Evolutionary conservation across 2,329 filamentous ascomycete genomes (phyloP).

Genomic region (Hypoxylon sp.): DNA sequence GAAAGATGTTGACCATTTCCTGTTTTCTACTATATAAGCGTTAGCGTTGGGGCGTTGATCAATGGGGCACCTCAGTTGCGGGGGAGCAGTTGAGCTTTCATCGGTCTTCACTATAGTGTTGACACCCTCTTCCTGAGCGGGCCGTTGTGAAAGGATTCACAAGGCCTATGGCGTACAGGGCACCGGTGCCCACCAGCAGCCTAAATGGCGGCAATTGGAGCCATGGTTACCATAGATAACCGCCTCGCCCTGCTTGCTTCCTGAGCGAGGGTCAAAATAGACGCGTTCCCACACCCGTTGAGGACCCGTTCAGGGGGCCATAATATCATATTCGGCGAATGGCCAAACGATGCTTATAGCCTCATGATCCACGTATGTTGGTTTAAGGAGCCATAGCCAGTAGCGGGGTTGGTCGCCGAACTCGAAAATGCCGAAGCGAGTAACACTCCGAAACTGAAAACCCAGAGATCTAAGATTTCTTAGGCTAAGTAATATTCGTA

Average conservation of each 20-base stretch:
- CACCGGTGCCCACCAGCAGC: slow-evolving; percentile 14
- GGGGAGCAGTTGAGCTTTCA: slow-evolving; percentile 25
- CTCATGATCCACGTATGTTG: slow-evolving; percentile 2
- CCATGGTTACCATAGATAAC: slow-evolving; percentile 7
- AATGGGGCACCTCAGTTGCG: slow-evolving; percentile 30
- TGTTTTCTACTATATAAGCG: slow-evolving; percentile 19
- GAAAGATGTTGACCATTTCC: slow-evolving; percentile 17
- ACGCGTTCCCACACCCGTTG: not conserved
- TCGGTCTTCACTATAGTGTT: slow-evolving; percentile 23
- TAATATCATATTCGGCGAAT: slow-evolving; percentile 11
- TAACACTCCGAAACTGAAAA: slow-evolving; percentile 8
- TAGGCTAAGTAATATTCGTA: not conserved
- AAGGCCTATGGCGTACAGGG: slow-evolving; percentile 31
- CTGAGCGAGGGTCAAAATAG: slow-evolving; percentile 9
- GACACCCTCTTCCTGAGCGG: slow-evolving; percentile 26
- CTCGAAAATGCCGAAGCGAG: slow-evolving; percentile 6
- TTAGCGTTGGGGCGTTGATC: slow-evolving; percentile 37
- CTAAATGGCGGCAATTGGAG: slow-evolving; percentile 19
- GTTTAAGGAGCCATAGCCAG: slow-evolving; percentile 4
- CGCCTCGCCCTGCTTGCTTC: slow-evolving; percentile 15
- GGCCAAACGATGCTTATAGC: slow-evolving; percentile 4
- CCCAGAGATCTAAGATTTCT: slow-evolving; percentile 11
- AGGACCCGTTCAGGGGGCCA: not conserved
- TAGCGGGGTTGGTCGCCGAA: slow-evolving; percentile 10
- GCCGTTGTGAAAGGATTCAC: slow-evolving; percentile 38